Conservation (phyloP, 116 monocot species). For the Thalassia testudinum region DNA sequence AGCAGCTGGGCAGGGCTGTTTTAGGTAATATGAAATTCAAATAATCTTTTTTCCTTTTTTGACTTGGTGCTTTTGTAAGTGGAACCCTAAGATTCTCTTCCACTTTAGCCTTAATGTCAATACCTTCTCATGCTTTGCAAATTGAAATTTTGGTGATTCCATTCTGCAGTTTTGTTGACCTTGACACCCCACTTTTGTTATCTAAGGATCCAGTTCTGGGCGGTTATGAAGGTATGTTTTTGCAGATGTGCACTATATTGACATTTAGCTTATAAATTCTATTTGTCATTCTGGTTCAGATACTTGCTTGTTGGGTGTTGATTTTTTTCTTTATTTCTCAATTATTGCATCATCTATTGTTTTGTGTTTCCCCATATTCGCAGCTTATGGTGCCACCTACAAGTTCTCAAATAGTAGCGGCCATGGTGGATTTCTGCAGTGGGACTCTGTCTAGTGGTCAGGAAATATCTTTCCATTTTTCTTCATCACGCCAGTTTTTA, state of each 20-base stretch:
- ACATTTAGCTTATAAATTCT: too few species aligned
- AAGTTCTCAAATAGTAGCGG: constrained; percentile 73
- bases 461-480: constrained; percentile 3
- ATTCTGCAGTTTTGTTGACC: constrained; percentile 71
- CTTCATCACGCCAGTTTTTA: background rate
- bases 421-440: constrained; percentile 80
- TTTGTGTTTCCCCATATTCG: background rate
- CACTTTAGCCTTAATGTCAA: background rate
- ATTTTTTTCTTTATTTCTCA: background rate
- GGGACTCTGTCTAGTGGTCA: constrained; percentile 32
- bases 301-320: background rate
- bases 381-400: constrained; percentile 67
- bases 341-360: background rate
- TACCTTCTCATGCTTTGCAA: background rate
- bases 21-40: constrained; percentile 29
- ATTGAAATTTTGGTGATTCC: background rate
- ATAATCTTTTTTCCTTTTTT: background rate
- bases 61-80: background rate
- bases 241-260: background rate
- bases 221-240: constrained; percentile 70
- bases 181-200: constrained; percentile 81
- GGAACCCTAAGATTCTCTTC: background rate
- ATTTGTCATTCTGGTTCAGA: too few species aligned
- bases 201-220: constrained; percentile 73
- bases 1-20: constrained; percentile 86